Conservation (phyloP, 192 early-diverging fungal species). For the Gamsiella multidivaricata region DNA sequence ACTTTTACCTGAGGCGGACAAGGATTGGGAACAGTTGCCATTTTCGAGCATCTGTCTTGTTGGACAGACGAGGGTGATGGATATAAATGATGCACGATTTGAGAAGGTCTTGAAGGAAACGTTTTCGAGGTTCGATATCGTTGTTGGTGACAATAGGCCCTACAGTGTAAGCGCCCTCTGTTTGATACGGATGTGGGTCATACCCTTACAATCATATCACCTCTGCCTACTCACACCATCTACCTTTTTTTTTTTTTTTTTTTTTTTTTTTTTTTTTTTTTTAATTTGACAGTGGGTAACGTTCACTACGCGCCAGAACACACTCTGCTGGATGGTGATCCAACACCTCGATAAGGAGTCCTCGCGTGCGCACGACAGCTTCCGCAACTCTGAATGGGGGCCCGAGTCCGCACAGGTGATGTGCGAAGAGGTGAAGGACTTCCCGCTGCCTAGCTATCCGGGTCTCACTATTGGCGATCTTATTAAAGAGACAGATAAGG, state of each 20-base stretch:
- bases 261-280: background rate
- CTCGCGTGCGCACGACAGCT: background rate
- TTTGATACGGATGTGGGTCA: too few species aligned
- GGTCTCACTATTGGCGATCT: background rate
- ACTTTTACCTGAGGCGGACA: background rate
- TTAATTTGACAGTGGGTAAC: conserved; percentile 14
- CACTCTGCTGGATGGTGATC: conserved; percentile 5
- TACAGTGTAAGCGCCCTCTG: background rate
- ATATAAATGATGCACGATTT: background rate
- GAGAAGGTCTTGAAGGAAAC: background rate
- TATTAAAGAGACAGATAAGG: background rate
- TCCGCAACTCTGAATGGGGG: conserved; percentile 16
- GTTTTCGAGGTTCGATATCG: background rate
- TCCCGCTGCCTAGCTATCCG: background rate
- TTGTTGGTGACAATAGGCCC: background rate
- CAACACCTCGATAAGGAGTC: conserved; percentile 1
- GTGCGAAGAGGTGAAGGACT: background rate
- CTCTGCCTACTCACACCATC: too few species aligned
- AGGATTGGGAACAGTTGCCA: background rate
- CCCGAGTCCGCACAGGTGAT: background rate
- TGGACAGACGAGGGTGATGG: conserved; percentile 5
- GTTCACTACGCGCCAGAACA: background rate
- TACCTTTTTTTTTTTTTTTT: background rate
- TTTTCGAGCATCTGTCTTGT: conserved; percentile 7
- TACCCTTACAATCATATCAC: too few species aligned